Conservation (phyloP, 768 basidiomycete genomes). For the Phanerochaete carnosa region DNA sequence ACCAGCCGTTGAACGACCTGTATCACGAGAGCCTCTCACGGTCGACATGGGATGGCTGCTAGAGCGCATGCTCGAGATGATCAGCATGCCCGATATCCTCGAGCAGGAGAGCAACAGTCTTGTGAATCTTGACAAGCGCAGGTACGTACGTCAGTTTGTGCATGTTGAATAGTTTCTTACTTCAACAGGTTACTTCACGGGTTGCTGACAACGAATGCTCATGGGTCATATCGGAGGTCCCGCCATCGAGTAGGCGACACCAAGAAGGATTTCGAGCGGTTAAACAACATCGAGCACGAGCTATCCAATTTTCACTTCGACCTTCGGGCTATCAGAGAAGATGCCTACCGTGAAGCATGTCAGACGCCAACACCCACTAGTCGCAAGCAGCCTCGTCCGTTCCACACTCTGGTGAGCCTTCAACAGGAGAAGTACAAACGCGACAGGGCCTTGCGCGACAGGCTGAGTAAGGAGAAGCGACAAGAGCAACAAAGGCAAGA, state of each 20-base stretch:
- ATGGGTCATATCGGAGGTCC: conserved; percentile 31
- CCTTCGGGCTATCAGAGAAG: conserved; percentile 69
- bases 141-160: conserved; percentile 40
- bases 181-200: conserved; percentile 58
- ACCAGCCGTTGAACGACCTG: conserved; percentile 41
- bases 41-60: conserved; percentile 82
- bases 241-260: conserved; percentile 54
- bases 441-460: conserved; percentile 65
- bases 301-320: conserved; percentile 62
- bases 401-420: conserved; percentile 56
- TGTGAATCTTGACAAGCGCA: conserved; percentile 80
- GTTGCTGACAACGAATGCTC: conserved; percentile 49
- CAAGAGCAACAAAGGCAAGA: conserved; percentile 72
- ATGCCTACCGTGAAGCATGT: conserved; percentile 62
- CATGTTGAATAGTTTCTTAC: neutral
- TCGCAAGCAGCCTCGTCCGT: conserved; percentile 58
- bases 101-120: conserved; percentile 56
- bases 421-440: conserved; percentile 84
- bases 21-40: conserved; percentile 51
- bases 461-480: conserved; percentile 71
- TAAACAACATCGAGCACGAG: conserved; percentile 75
- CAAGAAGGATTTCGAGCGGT: conserved; percentile 67
- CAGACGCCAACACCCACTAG: conserved; percentile 39
- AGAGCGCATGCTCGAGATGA: conserved; percentile 77
- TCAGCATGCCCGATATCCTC: conserved; percentile 69